Conservation (phyloP, 2,329 filamentous ascomycete genomes). For the Alternaria brassicicola region DNA sequence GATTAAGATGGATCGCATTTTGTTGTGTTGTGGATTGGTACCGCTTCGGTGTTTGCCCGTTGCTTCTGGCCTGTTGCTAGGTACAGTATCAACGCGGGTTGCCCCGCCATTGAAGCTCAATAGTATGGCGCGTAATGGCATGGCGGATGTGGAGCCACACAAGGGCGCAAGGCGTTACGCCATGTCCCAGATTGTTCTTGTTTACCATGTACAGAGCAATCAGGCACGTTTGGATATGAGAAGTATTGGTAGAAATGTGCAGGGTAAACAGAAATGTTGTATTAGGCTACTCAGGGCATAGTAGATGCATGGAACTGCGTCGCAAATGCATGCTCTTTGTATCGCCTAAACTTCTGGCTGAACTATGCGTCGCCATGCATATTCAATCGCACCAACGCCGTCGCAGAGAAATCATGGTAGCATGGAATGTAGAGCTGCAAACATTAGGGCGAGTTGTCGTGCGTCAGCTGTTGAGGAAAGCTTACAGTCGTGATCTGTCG, state of each 20-base stretch:
- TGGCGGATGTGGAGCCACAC: conserved; percentile 16
- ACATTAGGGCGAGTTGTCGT: not conserved
- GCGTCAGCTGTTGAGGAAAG: not conserved
- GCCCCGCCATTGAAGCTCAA: conserved; percentile 22
- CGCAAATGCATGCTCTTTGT: not conserved
- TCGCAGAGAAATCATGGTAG: conserved; percentile 11
- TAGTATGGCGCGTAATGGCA: conserved; percentile 16
- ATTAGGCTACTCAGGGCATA: conserved; percentile 20
- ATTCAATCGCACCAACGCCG: conserved; percentile 19
- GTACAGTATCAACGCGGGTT: not conserved
- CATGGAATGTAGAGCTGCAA: not conserved
- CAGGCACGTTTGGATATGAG: not conserved
- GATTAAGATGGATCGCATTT: conserved; percentile 64
- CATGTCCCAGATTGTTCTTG: conserved; percentile 4
- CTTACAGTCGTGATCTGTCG: conserved; percentile 38
- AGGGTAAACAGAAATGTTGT: not conserved
- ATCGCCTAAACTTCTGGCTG: not conserved
- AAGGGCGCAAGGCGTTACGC: conserved; percentile 18
- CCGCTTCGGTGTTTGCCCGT: conserved; percentile 38
- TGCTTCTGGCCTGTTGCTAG: conserved; percentile 3
- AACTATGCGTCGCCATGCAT: not conserved
- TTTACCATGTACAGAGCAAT: not conserved
- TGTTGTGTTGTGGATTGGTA: conserved; percentile 29
- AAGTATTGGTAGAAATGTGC: not conserved
- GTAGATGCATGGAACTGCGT: not conserved